Evolutionary conservation across 2,329 filamentous ascomycete species (phyloP).

Genomic region (Arthrobotrys musiformis): DNA sequence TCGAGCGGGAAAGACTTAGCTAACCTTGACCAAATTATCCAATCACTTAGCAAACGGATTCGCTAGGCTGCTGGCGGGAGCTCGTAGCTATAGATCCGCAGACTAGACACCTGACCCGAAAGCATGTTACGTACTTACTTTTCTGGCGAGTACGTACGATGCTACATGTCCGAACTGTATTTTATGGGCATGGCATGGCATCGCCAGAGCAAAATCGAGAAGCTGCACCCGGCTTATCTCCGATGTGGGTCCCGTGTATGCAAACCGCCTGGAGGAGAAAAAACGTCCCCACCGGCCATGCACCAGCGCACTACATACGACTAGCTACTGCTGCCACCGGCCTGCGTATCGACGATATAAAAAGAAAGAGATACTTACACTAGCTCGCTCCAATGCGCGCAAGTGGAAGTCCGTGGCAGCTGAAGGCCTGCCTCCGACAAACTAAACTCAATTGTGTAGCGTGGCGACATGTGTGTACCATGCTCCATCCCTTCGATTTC

Average conservation of each 20-base stretch:
- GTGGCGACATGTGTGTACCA: background rate
- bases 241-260: constrained; percentile 9
- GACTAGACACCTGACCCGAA: constrained; percentile 20
- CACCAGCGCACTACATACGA: too few relatives aligned
- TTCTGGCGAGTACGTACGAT: background rate
- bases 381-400: background rate
- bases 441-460: constrained; percentile 6
- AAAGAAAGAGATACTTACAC: constrained; percentile 20
- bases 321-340: too few relatives aligned
- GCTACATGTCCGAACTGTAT: background rate
- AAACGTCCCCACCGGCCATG: constrained; percentile 8
- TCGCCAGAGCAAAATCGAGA: constrained; percentile 16
- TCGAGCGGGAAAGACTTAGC: too few relatives aligned
- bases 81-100: constrained; percentile 17
- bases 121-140: background rate
- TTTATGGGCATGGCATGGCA: background rate
- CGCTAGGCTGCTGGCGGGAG: constrained; percentile 20
- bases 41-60: constrained; percentile 50
- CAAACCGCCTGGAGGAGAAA: background rate
- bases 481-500: constrained; percentile 1
- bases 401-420: background rate
- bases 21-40: constrained; percentile 39
- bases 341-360: constrained; percentile 21
- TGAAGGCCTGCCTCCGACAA: background rate
- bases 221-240: constrained; percentile 25